Evolutionary conservation across 495 filamentous ascomycete species (phyloP).

Genomic region (Aspergillus nidulans): DNA sequence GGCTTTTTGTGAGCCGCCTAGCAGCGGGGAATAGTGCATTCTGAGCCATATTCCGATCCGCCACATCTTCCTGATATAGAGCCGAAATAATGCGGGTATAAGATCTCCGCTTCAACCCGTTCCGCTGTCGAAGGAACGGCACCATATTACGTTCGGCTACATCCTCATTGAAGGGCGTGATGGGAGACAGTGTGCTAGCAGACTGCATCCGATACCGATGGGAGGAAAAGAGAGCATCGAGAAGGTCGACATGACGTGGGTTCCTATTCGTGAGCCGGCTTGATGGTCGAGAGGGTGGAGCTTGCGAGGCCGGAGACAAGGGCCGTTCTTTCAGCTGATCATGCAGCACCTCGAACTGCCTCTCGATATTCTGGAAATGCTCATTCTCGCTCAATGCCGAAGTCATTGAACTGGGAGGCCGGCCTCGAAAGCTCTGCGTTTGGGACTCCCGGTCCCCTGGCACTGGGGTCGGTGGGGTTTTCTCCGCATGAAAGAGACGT

Average conservation of each 20-base stretch:
- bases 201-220: constrained; percentile 26
- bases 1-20: constrained; percentile 20
- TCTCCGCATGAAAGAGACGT: constrained; percentile 36
- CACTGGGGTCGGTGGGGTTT: constrained; percentile 13
- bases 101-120: constrained; percentile 20
- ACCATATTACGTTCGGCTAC: constrained; percentile 46
- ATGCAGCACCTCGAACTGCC: constrained; percentile 40
- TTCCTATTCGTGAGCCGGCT: constrained; percentile 11
- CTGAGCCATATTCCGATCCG: constrained; percentile 39
- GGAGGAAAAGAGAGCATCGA: constrained; percentile 34
- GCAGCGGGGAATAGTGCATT: constrained; percentile 22
- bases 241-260: constrained; percentile 38
- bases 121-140: constrained; percentile 28
- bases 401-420: constrained; percentile 4
- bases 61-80: constrained; percentile 42
- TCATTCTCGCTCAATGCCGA: constrained; percentile 23
- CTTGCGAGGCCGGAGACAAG: constrained; percentile 24
- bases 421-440: constrained; percentile 15
- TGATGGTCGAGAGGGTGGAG: constrained; percentile 20
- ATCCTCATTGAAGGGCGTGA: constrained; percentile 43
- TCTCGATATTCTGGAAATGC: constrained; percentile 37
- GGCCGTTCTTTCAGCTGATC: constrained; percentile 29
- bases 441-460: constrained; percentile 9
- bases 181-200: constrained; percentile 25
- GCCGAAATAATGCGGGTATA: constrained; percentile 30